Percentiles rank a stretch among this genome's conserved stretches.
These are phyloP conservation scores for Alternaria conjuncta DNA, from an alignment of 2,329 filamentous ascomycete genomes.

Conservation along the genomic window DNA sequence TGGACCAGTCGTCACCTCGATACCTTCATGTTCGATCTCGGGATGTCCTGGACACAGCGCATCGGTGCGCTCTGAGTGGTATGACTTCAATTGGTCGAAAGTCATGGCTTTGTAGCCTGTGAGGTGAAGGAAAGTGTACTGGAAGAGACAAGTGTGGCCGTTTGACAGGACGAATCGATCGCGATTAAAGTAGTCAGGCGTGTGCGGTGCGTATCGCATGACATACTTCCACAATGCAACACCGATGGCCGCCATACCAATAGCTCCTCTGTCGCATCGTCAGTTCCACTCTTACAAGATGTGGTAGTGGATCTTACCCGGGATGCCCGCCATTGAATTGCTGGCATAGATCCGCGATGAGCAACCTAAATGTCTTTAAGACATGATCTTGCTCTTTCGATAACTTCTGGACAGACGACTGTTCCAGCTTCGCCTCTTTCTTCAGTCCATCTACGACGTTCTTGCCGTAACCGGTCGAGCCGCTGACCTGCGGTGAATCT, in stretches of 20 bases:
- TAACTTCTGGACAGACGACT: slow-evolving; percentile 46
- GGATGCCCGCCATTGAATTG: slow-evolving; percentile 74
- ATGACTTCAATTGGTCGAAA: slow-evolving; percentile 62
- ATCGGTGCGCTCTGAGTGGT: slow-evolving; percentile 56
- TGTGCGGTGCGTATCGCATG: slow-evolving; percentile 66
- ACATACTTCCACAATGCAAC: slow-evolving; percentile 67
- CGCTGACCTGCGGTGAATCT: slow-evolving; percentile 16
- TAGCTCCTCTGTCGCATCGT: slow-evolving; percentile 30
- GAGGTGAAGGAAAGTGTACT: slow-evolving; percentile 61
- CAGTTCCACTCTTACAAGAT: not conserved
- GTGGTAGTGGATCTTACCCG: slow-evolving; percentile 46
- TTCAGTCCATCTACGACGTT: slow-evolving; percentile 1
- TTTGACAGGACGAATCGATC: slow-evolving; percentile 70
- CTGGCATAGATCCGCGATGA: slow-evolving; percentile 67
- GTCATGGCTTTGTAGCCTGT: slow-evolving; percentile 62
- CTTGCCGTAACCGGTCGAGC: slow-evolving; percentile 13
- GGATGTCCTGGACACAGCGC: slow-evolving; percentile 62
- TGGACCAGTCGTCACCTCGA: slow-evolving; percentile 66
- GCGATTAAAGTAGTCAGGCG: slow-evolving; percentile 65
- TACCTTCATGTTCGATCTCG: slow-evolving; percentile 63
- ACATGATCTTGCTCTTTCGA: slow-evolving; percentile 21
- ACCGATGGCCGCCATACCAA: slow-evolving; percentile 68
- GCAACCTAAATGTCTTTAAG: slow-evolving; percentile 17
- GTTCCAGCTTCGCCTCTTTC: slow-evolving; percentile 12
- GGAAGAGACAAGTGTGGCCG: slow-evolving; percentile 62